Base-by-base conservation (phyloP, 164 flowering plant genomes). In the Cinnamomum chago region DNA sequence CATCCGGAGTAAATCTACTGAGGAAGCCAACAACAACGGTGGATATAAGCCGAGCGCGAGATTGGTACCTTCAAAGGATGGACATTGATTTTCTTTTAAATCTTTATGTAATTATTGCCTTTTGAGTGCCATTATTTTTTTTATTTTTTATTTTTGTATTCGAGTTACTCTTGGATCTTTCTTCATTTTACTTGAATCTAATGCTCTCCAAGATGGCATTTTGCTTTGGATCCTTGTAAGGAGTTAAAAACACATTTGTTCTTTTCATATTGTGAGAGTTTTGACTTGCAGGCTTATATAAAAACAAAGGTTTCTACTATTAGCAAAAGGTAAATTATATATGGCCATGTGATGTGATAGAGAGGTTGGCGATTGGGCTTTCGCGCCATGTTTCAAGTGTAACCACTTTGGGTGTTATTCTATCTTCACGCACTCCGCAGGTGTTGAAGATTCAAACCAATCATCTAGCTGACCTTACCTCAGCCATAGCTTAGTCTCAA, bases 191-290 rank as follows among this genome's bases (percentile, higher is more conserved):
- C 23, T 58, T 73, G 47, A 12, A 67, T 60, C 55, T 25, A 15
- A 20, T 65, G 51, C 3, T 55, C 6, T 65, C 11, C 23, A 67
- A 15, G 3, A 52, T 52, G 60, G 60, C 60, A 55, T 55, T 2
- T 55, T 55, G 6, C 20, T 76, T 62, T 66, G 28, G 28, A 15
- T 62, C 13, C 70, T 76, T 65, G 52, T 23, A 52, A 50, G 47
- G 74, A 40, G 65, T 65, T 62, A 50, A 18, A 73, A 78, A 82
- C 20, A 20, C 28, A 17, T 67, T 33, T 20, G 69, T 67, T 64
- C 67, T 64, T 67, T 30, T 67, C 35, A 67, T 67, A 14, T 67
- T 67, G 69, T 67, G 69, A 67, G 28, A 18, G 69, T 33, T 67
- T 30, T 28, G 18, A 12, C 17, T 28, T 33, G 7, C n/a, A 30